Conservation (phyloP, 345 rosid genomes). For the Hibiscus trionum region DNA sequence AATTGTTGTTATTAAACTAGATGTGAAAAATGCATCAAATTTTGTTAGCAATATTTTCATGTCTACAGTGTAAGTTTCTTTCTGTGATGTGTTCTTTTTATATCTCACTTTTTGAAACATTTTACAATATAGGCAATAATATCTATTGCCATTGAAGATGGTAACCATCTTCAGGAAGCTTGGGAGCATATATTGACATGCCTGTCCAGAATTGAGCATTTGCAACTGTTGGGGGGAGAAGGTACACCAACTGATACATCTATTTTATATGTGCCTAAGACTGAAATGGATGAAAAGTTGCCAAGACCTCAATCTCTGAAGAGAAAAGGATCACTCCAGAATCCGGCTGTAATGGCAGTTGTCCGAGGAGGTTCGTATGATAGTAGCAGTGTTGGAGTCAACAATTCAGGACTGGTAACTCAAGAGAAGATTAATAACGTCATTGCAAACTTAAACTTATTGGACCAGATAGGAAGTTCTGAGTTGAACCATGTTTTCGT, state of each 20-base stretch:
- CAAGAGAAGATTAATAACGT: constrained; percentile 70
- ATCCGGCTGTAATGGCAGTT: constrained; percentile 94
- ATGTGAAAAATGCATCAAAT: background rate
- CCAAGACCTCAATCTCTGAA: constrained; percentile 57
- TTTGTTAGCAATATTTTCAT: background rate
- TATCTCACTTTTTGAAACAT: background rate
- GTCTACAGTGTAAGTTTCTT: background rate
- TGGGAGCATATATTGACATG: constrained; percentile 97
- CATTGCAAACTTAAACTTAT: constrained; percentile 84
- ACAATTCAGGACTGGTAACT: constrained; percentile 57
- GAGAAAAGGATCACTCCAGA: constrained; percentile 85
- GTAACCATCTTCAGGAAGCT: constrained; percentile 86
- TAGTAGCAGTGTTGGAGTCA: constrained; percentile 57
- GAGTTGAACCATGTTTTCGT: constrained; percentile 96
- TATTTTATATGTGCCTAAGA: constrained; percentile 51
- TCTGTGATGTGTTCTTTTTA: background rate
- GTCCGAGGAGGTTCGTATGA: constrained; percentile 98
- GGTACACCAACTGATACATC: constrained; percentile 92
- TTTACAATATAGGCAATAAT: constrained; percentile 62
- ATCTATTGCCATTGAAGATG: constrained; percentile 92
- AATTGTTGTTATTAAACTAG: background rate
- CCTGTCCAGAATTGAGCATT: constrained; percentile 94
- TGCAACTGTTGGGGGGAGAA: constrained; percentile 95
- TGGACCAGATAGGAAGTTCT: constrained; percentile 89
- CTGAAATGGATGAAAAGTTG: constrained; percentile 58